Evolutionary conservation across 148 eudicot genomes (phyloP), one percentile per base, ranked within the genome.

Genomic region (Vaccinium macrocarpon): DNA sequence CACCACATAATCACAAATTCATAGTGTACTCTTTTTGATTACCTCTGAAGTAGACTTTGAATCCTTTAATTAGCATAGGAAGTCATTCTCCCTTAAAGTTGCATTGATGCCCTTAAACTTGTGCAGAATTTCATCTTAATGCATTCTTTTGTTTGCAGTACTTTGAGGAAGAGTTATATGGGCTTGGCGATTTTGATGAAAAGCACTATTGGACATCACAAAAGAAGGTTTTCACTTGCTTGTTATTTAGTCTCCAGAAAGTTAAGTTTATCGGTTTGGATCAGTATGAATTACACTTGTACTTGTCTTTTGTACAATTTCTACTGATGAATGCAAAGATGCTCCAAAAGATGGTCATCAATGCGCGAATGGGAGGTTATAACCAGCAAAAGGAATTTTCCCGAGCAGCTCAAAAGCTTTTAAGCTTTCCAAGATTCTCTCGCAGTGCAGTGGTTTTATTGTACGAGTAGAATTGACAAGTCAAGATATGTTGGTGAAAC

Each of bases 381-480:
- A 48, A 49, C 9, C 2, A 2, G 14, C 16, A 18, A n/a, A 48
- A 49, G 14, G 27, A 76, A 76, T 14, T 76, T 46, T n/a, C 21
- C 55, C 18, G 13, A 19, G 25, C 78, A 46, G 78, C 52, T 75
- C 78, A 75, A 21, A 42, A n/a, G 27, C 35, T 25, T 42, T 75
- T 75, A 75, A 75, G 78, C 53, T 75, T 76, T 48, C 79, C 79
- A 49, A 76, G 79, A 76, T 76, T 15, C 27, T 76, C 79, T 19
- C 13, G 55, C 10, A 5, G 48, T 48, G 79, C 79, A 10, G 79
- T 46, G 11, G 55, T 76, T 76, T 19, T 48, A 23, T 10, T 76
- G 2, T 76, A 21, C 14, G 79, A 10, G 55, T 48, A 12, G 11
- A 48, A n/a, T 46, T 6, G 32, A 76, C 23, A 18, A 18, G 49